Evolutionary conservation across 768 basidiomycete species (phyloP).

Genomic region (Lactarius deliciosus): DNA sequence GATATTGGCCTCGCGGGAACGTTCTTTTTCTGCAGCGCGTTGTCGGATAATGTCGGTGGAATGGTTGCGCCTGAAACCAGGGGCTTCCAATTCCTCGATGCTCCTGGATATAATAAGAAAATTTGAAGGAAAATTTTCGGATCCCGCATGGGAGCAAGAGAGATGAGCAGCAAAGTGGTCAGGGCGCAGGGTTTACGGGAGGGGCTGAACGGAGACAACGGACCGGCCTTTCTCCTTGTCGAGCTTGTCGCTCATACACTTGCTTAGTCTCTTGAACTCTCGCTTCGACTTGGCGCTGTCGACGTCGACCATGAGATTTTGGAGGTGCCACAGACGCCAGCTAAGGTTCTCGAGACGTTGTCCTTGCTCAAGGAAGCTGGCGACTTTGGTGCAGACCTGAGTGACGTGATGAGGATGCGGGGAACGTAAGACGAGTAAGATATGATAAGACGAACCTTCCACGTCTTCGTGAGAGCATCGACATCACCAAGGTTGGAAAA

Average conservation of each 20-base stretch:
- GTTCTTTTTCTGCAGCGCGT: slow-evolving; percentile 80
- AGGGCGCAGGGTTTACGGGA: slow-evolving; percentile 22
- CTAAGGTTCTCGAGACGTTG: slow-evolving; percentile 89
- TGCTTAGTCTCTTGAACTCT: slow-evolving; percentile 87
- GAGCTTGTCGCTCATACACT: slow-evolving; percentile 86
- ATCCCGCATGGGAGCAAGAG: not conserved
- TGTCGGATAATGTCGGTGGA: slow-evolving; percentile 78
- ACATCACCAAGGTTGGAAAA: slow-evolving; percentile 86
- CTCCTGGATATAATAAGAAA: slow-evolving; percentile 45
- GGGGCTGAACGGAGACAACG: slow-evolving; percentile 36
- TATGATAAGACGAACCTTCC: slow-evolving; percentile 60
- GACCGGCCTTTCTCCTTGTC: slow-evolving; percentile 92
- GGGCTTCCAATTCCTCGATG: slow-evolving; percentile 83
- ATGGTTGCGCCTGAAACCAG: slow-evolving; percentile 77
- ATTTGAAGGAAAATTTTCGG: not conserved
- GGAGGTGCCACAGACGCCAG: slow-evolving; percentile 91
- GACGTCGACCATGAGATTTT: slow-evolving; percentile 87
- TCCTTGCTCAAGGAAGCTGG: slow-evolving; percentile 87
- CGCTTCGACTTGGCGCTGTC: slow-evolving; percentile 88
- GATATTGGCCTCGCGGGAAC: slow-evolving; percentile 63
- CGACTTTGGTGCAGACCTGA: slow-evolving; percentile 88
- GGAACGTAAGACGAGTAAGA: slow-evolving; percentile 18
- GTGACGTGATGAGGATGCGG: slow-evolving; percentile 9
- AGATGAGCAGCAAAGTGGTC: slow-evolving; percentile 38
- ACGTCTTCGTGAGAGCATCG: slow-evolving; percentile 84